A percentile compares a stretch with the other conserved stretches of the same genome.
phyloP scores from a whole-genome alignment of 139 green algal species.

The Haematococcus sp. region DNA sequence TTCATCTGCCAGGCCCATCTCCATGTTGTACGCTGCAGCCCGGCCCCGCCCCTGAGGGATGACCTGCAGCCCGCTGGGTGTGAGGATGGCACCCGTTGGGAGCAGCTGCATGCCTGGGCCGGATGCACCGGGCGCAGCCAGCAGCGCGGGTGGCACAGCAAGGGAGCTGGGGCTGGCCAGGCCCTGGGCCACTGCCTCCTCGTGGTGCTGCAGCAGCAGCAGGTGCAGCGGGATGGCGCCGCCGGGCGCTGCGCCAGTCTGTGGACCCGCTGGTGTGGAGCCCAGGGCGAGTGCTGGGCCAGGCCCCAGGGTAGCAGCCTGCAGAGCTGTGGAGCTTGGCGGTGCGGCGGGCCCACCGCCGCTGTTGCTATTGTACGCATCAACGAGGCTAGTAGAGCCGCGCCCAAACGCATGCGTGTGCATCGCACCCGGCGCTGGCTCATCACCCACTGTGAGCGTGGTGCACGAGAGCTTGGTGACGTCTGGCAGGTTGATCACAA shows the following conservation, averaged over 20 bases:
- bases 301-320: too few species aligned
- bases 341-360: too few species aligned
- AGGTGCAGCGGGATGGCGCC: too few species aligned
- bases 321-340: too few species aligned
- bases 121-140: not conserved
- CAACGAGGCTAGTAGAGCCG: not conserved
- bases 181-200: not conserved
- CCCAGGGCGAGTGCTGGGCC: too few species aligned
- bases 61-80: not conserved
- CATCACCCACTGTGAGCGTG: not conserved
- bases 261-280: too few species aligned
- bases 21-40: not conserved
- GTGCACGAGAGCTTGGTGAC: slow-evolving; percentile 23
- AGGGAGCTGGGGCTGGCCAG: slow-evolving; percentile 1
- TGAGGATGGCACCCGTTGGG: not conserved
- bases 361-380: not conserved
- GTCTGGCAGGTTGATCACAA: slow-evolving; percentile 27
- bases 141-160: not conserved
- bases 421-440: not conserved
- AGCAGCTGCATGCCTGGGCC: not conserved
- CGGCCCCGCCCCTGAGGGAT: not conserved
- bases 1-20: not conserved
- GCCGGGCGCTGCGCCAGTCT: too few species aligned
- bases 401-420: not conserved
- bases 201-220: too few species aligned